Conservation (phyloP, 345 rosid genomes). For the Salix exigua region DNA sequence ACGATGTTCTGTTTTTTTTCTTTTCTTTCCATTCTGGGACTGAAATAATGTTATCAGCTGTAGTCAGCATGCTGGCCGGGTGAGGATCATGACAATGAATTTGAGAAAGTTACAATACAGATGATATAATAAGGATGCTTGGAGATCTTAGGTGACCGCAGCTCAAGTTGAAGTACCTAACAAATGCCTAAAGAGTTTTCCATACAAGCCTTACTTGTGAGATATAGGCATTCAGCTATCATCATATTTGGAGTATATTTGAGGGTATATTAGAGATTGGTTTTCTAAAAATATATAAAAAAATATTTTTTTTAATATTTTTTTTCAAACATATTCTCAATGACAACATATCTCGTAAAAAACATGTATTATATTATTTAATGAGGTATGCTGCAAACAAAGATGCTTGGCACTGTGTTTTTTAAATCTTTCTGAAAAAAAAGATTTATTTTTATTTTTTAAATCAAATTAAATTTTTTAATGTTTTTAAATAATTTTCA, state of each 20-base stretch:
- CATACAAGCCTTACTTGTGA: neutral
- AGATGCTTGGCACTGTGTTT: no score
- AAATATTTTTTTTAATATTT: no score
- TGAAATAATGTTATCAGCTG: constrained; percentile 16
- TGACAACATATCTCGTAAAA: no score
- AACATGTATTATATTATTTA: no score
- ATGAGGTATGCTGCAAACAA: no score
- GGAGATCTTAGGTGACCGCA: neutral
- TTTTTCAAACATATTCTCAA: no score
- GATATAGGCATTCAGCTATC: neutral
- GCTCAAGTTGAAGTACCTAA: neutral
- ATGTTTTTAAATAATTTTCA: no score
- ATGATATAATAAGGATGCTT: neutral
- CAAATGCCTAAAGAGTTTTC: neutral
- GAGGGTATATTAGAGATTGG: no score
- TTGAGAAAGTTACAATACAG: neutral
- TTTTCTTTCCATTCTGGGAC: neutral
- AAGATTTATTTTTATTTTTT: no score
- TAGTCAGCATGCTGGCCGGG: constrained; percentile 22
- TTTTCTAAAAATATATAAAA: no score
- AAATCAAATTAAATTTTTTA: no score
- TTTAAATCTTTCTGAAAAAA: no score
- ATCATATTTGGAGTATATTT: neutral
- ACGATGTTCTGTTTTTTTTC: constrained; percentile 1
- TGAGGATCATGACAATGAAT: neutral